Evolutionary conservation across 2,329 filamentous ascomycete genomes (phyloP), one percentile per base, ranked within the genome.

Genomic region (Penicillium polonicum): DNA sequence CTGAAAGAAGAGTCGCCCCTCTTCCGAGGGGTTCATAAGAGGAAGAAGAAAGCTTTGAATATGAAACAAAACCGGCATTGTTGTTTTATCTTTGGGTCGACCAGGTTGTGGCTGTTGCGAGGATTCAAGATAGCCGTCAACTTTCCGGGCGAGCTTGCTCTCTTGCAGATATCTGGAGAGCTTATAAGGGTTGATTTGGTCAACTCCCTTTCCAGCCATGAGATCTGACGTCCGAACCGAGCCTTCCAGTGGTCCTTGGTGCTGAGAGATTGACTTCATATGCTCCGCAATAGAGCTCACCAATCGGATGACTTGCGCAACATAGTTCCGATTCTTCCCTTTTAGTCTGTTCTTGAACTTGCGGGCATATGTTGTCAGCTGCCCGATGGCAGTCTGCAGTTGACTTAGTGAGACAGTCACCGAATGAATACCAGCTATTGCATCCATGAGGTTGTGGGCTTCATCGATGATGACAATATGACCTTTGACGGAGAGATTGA

Each of bases 381-480:
- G 92, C 48, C 82, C 82, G 52, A 90, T 84, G 3, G 89, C 90
- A 58, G 83, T 82, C 49, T 85, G 85, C 19, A 97, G 78, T 61
- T 97, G 92, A 27, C 79, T 78, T 4, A 96, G 78, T 2, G 85
- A 85, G 21, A 97, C 82, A 36, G 89, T 85, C 0, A 91, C 85
- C 0, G 92, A 92, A 71, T 97, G 87, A 35, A 96, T 94, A 45
- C 87, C 88, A 17, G 91, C 85, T 45, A 99, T 91, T 0, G 93
- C 92, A 72, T 97, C 92, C 88, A 97, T 96, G 52, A 99, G 84
- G 70, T 99, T 99, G 72, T 99, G 94, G 0, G 94, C 94, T 78
- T 99, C 94, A 65, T 99, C 94, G 48, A 99, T 90, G 27, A 99
- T 89, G n/a, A 99, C 87, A 0, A 99, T 82, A 68, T 96, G 94